These are phyloP conservation scores for Blepharisma japonicum DNA, from an alignment of 73 alveolate species.

Conservation along the genomic window DNA sequence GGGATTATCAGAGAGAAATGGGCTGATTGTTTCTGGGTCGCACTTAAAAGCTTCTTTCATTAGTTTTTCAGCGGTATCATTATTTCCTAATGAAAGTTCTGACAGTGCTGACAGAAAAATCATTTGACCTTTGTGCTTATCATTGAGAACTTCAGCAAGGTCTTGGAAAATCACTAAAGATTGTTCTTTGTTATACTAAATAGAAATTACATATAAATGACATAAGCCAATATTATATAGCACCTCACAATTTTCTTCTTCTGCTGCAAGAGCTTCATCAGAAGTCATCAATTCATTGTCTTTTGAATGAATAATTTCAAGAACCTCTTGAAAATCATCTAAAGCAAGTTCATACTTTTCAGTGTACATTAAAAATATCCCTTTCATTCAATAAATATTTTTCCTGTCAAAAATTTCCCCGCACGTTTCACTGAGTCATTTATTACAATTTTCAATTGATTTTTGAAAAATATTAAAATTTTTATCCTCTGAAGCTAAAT, in stretches of 20 bases:
- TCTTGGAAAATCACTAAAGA: background rate
- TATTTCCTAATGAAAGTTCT: background rate
- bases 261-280: constrained; percentile 16
- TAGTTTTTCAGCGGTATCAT: background rate
- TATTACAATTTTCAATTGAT: too few relatives aligned
- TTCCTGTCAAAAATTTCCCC: constrained; percentile 24
- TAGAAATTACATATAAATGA: background rate
- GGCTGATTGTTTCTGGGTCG: constrained; percentile 12
- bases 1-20: background rate
- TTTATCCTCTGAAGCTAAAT: too few relatives aligned
- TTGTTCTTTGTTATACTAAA: background rate
- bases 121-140: constrained; percentile 29
- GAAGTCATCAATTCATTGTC: constrained; percentile 1
- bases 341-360: background rate
- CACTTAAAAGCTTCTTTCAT: constrained; percentile 12
- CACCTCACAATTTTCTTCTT: constrained; percentile 8
- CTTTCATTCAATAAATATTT: background rate
- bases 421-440: background rate
- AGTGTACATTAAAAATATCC: background rate
- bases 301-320: constrained; percentile 5
- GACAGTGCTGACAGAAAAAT: background rate
- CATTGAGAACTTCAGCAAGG: constrained; percentile 14
- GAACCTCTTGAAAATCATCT: constrained; percentile 6
- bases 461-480: too few relatives aligned
- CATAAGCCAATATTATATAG: constrained; percentile 10